Evolutionary conservation across 1,284 basidiomycete species (phyloP), one percentile per base, ranked within the genome.

Genomic region (Rhizoctonia solani): DNA sequence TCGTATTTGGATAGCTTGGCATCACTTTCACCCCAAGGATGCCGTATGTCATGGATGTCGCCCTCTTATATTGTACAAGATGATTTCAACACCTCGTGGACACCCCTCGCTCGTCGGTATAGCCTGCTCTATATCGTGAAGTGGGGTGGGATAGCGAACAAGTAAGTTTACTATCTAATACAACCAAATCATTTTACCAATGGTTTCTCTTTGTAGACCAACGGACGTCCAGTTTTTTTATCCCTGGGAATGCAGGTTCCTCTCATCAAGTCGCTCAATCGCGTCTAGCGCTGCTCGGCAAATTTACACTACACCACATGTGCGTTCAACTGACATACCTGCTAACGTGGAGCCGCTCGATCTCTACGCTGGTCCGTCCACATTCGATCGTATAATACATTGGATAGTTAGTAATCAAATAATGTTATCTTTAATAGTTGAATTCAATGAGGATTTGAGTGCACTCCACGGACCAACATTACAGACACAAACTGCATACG

Each of bases 11-110:
- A 30, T 42, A 63, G 59, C 39, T 37, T 63, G 11, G 34, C 25
- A 16, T 27, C 32, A 1, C 61, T 89, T 54, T 90, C 88, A 2
- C 89, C 89, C 3, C 89, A 92, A 81, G 90, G 90, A 83, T 99
- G 96, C 78, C 87, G 92, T 63, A 99, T 99, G 96, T 94, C 93
- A 69, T 95, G 88, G 82, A 99, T 99, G 97, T 91, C 85, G 3
- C 96, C 95, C 0, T 89, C 89, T 4, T 99, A 98, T 77, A 78
- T 92, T 42, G 82, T 88, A 37, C 88, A 89, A 73, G 74, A 78
- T 44, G 79, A 77, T 32, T 87, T 90, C 74, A 80, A 92, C 74
- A 71, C 77, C 66, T 79, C 84, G 14, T 86, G 90, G 86, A 88
- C 86, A 30, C 83, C 86, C 21, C 78, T 93, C 4, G 87, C 87